Conservation (phyloP, 139 green algal species). For the Chlorella sp. region DNA sequence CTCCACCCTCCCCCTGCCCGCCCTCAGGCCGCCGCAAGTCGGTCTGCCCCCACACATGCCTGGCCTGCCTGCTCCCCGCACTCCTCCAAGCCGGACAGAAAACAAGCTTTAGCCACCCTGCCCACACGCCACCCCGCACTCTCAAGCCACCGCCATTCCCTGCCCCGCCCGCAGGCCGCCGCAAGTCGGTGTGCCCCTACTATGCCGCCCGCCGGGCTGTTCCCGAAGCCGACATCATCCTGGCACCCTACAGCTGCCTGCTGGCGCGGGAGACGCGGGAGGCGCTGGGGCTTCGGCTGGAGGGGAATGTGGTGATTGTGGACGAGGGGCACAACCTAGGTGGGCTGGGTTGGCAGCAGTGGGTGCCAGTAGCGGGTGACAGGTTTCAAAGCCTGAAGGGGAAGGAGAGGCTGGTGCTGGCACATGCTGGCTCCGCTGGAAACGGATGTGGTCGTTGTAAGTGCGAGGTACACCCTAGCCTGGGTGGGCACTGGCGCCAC, state of each 20-base stretch:
- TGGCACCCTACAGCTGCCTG: conserved; percentile 85
- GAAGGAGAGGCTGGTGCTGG: too few relatives aligned
- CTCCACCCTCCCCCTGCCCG: background rate
- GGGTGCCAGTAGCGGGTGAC: too few relatives aligned
- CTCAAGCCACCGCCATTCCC: background rate
- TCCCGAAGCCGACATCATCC: conserved; percentile 84
- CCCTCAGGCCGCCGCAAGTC: conserved; percentile 43
- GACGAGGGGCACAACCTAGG: conserved; percentile 98
- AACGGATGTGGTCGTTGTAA: too few relatives aligned
- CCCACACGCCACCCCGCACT: background rate
- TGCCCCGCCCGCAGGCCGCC: conserved; percentile 32
- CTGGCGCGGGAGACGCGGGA: conserved; percentile 57
- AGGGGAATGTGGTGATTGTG: conserved; percentile 86
- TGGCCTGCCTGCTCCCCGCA: background rate
- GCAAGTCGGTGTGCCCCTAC: conserved; percentile 85
- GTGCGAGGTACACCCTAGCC: too few relatives aligned
- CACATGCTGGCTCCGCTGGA: too few relatives aligned
- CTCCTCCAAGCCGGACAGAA: too few relatives aligned
- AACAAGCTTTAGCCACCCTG: too few relatives aligned
- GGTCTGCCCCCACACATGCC: conserved; percentile 94
- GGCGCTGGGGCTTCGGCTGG: conserved; percentile 72
- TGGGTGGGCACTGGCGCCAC: too few relatives aligned
- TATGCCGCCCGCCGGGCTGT: conserved; percentile 81
- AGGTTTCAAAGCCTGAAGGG: too few relatives aligned
- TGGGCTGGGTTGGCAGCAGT: background rate